Base-by-base conservation (phyloP, 2,329 filamentous ascomycete species). In the Cordyceps cicadae region DNA sequence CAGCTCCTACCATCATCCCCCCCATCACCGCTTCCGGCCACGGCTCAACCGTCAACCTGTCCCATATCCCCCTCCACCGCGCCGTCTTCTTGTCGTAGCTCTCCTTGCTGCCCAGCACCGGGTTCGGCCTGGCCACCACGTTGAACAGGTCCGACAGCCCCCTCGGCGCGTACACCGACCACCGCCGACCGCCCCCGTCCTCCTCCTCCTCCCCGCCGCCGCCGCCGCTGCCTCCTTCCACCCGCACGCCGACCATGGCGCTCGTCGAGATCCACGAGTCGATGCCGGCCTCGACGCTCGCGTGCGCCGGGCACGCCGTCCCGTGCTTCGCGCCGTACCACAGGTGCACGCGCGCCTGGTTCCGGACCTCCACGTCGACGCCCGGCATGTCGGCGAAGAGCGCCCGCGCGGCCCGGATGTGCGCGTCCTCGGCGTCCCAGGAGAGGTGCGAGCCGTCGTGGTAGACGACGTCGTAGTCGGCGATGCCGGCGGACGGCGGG, bases 381-480 rank as follows among this genome's bases (percentile, higher is more conserved):
- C 17, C 29, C 3, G 67, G 54, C 0, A 73, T 61, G n/a, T 69
- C 70, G 0, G 67, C 65, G 19, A 74, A 75, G 1, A 75, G 56
- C 4, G 58, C 46, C 15, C 63, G 66, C 2, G 71, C 72, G 0
- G 45, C 53, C n/a, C 70, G 67, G 19, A 75, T 75, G 3, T 68
- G 63, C 1, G 51, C 54, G 63, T 75, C 72, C 15, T 75, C 73
- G 7, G 72, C 73, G 34, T 74, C 71, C 64, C 67, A 75, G 0
- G 73, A 75, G 2, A 72, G 54, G 49, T 75, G 71, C 0, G 68
- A 62, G 14, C 43, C 62, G 60, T 75, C 73, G 11, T 67, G 70
- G 51, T 75, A 75, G 21, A 75, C 67, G 15, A 75, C 63, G 45
- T 75, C 73, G 61, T 75, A 75, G 63, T 75, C 73, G 15, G 65